A percentile compares a stretch with the other conserved stretches of the same genome.
phyloP scores from a whole-genome alignment of 805 yeast species.

The Yamadazyma endophytica region DNA sequence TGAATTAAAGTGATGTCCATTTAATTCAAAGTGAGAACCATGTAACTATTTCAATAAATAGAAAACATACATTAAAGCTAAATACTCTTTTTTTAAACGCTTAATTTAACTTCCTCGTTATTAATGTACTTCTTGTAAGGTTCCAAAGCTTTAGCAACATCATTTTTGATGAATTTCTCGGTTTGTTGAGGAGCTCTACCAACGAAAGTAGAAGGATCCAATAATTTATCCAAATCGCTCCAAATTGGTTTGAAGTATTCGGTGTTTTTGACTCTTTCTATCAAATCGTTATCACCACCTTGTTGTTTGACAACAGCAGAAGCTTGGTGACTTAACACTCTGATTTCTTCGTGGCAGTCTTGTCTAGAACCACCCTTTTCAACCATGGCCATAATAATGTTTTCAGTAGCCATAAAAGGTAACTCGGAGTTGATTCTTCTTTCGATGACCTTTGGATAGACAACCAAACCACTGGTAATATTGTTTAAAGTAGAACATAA shows the following conservation, averaged over 20 bases:
- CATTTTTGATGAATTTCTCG: constrained; percentile 81
- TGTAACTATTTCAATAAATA: too few species aligned
- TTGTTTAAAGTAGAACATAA: constrained; percentile 83
- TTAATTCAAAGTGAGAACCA: too few species aligned
- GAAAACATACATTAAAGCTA: too few species aligned
- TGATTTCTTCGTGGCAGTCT: constrained; percentile 95
- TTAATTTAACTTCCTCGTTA: constrained; percentile 68
- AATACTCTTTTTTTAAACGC: constrained; percentile 63
- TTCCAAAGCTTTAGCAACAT: constrained; percentile 77
- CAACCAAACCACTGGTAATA: constrained; percentile 93
- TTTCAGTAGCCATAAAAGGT: constrained; percentile 99
- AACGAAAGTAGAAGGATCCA: constrained; percentile 91
- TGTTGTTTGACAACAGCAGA: constrained; percentile 95
- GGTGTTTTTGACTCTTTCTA: constrained; percentile 76
- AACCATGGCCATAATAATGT: constrained; percentile 99
- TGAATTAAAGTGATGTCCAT: too few species aligned
- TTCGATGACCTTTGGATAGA: constrained; percentile 97
- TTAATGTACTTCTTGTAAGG: constrained; percentile 60
- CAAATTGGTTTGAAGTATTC: constrained; percentile 86
- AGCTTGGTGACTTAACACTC: constrained; percentile 96
- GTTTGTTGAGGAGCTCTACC: constrained; percentile 99
- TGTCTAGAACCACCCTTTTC: constrained; percentile 97
- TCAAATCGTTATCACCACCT: constrained; percentile 97
- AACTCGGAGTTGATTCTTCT: constrained; percentile 91
- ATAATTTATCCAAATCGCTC: constrained; percentile 70